phyloP scores from a whole-genome alignment of 2,329 filamentous ascomycete genomes.

The Colletotrichum horii region DNA sequence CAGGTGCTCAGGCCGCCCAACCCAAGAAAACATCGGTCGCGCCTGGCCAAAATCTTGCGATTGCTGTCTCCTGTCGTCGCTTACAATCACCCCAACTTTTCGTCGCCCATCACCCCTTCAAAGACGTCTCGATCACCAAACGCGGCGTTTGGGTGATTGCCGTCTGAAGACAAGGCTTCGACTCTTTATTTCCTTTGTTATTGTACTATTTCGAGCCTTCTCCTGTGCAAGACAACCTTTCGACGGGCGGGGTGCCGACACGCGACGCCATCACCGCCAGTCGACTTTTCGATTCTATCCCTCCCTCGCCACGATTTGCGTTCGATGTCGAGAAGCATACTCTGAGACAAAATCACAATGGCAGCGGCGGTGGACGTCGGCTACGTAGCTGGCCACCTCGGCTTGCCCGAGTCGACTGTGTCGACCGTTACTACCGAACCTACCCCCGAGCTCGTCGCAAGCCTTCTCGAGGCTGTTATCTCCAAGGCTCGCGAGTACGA shows the following conservation, averaged over 20 bases:
- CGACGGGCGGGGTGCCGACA: background rate
- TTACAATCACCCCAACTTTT: background rate
- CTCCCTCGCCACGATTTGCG: background rate
- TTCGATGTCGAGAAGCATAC: constrained; percentile 11
- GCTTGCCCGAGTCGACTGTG: constrained; percentile 69
- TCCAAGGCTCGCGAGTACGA: constrained; percentile 84
- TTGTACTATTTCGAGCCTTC: background rate
- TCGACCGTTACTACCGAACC: constrained; percentile 67
- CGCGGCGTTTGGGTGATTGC: background rate
- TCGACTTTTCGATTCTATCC: background rate
- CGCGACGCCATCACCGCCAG: background rate
- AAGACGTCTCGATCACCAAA: background rate
- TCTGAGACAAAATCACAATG: constrained; percentile 33
- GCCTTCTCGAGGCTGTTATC: constrained; percentile 76
- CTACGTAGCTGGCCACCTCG: constrained; percentile 76
- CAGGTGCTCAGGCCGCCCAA: background rate
- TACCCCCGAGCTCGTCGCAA: constrained; percentile 78
- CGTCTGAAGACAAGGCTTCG: background rate
- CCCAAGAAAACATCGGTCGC: constrained; percentile 15
- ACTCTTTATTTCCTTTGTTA: background rate
- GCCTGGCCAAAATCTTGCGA: constrained; percentile 17
- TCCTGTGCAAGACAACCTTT: background rate
- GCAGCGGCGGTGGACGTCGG: constrained; percentile 66
- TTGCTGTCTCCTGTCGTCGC: background rate
- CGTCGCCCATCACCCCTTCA: background rate